Percentiles rank a stretch among this genome's conserved stretches.
phyloP scores from a whole-genome alignment of 2,329 filamentous ascomycete genomes.

The Aspergillus candidus region DNA sequence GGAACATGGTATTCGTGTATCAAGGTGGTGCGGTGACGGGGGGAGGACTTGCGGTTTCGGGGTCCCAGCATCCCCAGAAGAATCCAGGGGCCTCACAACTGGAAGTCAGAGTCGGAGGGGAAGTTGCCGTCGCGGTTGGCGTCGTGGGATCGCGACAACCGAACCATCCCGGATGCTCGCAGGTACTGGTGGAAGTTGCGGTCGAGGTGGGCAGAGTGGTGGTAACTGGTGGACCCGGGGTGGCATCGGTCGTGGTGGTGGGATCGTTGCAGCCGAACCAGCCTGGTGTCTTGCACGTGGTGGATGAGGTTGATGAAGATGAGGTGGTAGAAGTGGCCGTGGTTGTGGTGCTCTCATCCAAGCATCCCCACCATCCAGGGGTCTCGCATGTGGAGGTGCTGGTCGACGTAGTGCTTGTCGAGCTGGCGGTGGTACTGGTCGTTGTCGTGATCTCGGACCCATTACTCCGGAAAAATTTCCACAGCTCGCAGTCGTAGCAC shows the following conservation, averaged over 20 bases:
- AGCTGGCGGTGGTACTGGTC: constrained; percentile 30
- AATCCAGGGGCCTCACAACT: constrained; percentile 49
- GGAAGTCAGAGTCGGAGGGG: constrained; percentile 13
- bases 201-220: constrained; percentile 13
- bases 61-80: constrained; percentile 53
- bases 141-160: constrained; percentile 27
- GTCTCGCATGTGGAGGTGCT: constrained; percentile 36
- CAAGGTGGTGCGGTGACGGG: constrained; percentile 26
- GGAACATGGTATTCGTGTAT: too few relatives aligned
- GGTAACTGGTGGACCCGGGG: constrained; percentile 13
- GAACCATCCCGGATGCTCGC: constrained; percentile 30
- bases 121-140: constrained; percentile 8
- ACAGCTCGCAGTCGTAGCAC: constrained; percentile 83
- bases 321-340: constrained; percentile 22
- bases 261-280: constrained; percentile 38
- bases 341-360: constrained; percentile 28
- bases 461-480: constrained; percentile 95
- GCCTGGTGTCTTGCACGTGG: constrained; percentile 32
- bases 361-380: constrained; percentile 42
- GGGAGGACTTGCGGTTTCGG: constrained; percentile 25
- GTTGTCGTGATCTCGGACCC: constrained; percentile 64
- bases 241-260: constrained; percentile 22
- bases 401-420: constrained; percentile 27
- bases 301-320: constrained; percentile 26
- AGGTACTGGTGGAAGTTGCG: constrained; percentile 16